phyloP scores from a whole-genome alignment of 805 yeast genomes.

The Saccharomycopsis capsularis region DNA sequence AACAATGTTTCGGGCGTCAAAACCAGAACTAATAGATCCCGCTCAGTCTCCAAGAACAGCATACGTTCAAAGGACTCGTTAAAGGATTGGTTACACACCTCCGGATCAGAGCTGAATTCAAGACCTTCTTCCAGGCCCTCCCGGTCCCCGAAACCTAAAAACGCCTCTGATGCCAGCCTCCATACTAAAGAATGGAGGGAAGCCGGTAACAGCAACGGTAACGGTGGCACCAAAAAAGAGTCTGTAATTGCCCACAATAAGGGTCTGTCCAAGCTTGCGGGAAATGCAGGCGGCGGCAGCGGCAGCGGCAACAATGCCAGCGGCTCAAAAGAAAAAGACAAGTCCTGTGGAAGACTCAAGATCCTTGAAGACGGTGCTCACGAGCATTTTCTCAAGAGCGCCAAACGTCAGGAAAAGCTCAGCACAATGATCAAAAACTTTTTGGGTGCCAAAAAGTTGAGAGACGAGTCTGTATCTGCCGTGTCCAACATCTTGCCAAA shows the following conservation, averaged over 20 bases:
- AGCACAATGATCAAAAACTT: conserved; percentile 69
- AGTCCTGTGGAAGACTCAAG: conserved; percentile 35
- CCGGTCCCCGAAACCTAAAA: conserved; percentile 1
- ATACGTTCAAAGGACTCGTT: not conserved
- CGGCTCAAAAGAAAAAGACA: conserved; percentile 8
- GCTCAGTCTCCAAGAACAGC: conserved; percentile 7
- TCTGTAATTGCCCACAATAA: not conserved
- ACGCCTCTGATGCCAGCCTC: conserved; percentile 20
- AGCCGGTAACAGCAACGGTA: not conserved
- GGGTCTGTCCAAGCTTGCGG: conserved; percentile 1
- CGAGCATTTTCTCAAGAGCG: conserved; percentile 69
- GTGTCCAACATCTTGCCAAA: conserved; percentile 56
- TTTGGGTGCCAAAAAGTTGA: conserved; percentile 62
- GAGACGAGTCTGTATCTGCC: conserved; percentile 68
- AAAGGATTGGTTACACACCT: not conserved
- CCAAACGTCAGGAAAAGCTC: conserved; percentile 72
- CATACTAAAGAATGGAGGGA: conserved; percentile 12
- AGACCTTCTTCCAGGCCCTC: not conserved
- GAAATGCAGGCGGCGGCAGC: conserved; percentile 2
- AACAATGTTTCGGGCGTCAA: not conserved
- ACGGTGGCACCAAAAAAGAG: not conserved
- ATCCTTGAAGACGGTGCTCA: conserved; percentile 67
- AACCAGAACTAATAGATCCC: conserved; percentile 3
- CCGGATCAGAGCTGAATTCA: not conserved
- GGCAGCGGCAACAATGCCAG: conserved; percentile 5